Conservation (phyloP, 108 stramenopile genomes). For the Hondaea fermentalgiana region DNA sequence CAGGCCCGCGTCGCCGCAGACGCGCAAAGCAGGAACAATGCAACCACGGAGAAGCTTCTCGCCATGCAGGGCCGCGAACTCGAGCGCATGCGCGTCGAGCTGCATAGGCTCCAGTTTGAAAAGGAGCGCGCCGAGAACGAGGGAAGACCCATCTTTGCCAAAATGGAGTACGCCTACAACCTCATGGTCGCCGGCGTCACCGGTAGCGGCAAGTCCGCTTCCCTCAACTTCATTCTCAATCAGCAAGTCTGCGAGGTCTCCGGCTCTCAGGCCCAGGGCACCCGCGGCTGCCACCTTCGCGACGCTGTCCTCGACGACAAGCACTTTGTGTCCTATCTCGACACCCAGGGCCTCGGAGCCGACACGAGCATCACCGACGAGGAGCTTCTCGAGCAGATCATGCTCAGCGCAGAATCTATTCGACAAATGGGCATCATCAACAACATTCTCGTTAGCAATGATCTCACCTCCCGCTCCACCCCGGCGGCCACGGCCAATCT, state of each 20-base stretch:
- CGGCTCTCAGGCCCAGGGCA: neutral
- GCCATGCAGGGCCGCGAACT: constrained; percentile 7
- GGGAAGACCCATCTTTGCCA: neutral
- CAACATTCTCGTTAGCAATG: neutral
- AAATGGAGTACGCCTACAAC: constrained; percentile 11
- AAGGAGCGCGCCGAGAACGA: neutral
- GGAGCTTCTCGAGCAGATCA: neutral
- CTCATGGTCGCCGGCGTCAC: constrained; percentile 16
- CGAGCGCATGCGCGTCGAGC: constrained; percentile 16
- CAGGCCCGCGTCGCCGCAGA: neutral
- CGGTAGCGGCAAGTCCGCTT: neutral
- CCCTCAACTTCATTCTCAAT: neutral
- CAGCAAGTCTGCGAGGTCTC: constrained; percentile 13
- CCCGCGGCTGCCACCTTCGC: constrained; percentile 2
- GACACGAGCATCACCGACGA: neutral
- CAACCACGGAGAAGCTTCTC: neutral
- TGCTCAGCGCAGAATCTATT: neutral
- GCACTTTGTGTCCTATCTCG: neutral
- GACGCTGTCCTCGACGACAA: neutral
- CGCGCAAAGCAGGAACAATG: neutral
- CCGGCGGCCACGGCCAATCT: neutral
- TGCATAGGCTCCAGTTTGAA: neutral
- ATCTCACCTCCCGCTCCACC: neutral
- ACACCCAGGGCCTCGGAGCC: constrained; percentile 4
- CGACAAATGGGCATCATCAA: constrained; percentile 5